These are phyloP conservation scores for Fabrea salina DNA, from an alignment of 169 alveolate species.

Conservation along the genomic window DNA sequence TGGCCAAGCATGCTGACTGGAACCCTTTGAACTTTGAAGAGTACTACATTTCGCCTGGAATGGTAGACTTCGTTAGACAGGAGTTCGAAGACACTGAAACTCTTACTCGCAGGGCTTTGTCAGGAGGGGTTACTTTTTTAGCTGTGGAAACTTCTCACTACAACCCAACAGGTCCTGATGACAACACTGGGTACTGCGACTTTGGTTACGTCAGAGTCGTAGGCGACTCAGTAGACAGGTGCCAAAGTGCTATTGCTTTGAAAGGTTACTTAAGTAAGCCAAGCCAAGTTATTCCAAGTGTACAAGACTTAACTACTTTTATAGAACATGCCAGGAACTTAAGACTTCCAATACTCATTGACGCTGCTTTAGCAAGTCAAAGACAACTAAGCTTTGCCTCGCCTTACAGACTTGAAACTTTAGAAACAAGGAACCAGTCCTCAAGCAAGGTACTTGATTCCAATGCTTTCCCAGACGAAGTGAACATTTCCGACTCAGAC, in stretches of 20 bases:
- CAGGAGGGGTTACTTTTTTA: slow-evolving; percentile 25
- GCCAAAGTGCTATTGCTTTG: too few species aligned
- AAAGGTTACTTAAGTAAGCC: too few species aligned
- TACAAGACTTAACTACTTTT: too few species aligned
- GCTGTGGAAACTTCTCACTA: background rate
- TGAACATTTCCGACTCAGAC: too few species aligned
- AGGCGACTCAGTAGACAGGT: too few species aligned
- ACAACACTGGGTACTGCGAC: too few species aligned
- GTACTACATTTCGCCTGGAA: slow-evolving; percentile 25
- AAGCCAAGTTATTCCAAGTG: too few species aligned
- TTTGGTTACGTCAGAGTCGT: too few species aligned
- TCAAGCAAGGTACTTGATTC: too few species aligned
- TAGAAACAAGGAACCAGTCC: background rate
- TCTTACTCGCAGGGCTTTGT: slow-evolving; percentile 7
- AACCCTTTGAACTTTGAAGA: slow-evolving; percentile 12
- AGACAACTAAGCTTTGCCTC: background rate
- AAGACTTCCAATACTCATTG: slow-evolving; percentile 10
- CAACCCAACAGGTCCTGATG: too few species aligned
- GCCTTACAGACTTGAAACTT: background rate
- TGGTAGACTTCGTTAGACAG: slow-evolving; percentile 6
- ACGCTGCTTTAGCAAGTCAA: slow-evolving; percentile 12
- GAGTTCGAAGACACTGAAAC: background rate
- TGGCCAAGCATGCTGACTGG: slow-evolving; percentile 1
- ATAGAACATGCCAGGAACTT: too few species aligned
- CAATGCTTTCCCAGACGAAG: too few species aligned